phyloP scores from a whole-genome alignment of 306 rosid species.

The Gynostemma pentaphyllum region DNA sequence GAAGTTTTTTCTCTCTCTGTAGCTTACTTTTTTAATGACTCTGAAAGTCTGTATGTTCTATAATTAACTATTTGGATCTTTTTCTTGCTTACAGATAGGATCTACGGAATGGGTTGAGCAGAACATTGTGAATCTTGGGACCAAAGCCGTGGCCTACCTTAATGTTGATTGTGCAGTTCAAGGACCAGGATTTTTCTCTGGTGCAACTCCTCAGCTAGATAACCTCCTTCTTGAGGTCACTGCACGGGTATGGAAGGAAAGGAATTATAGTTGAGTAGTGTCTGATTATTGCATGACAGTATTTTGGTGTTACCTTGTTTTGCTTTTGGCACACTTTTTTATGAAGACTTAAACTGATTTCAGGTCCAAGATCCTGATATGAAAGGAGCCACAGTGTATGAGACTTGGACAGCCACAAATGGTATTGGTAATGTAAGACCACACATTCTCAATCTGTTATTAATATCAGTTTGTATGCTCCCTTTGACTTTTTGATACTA shows the following conservation, averaged over 20 bases:
- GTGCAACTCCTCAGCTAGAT: constrained; percentile 94
- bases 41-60: background rate
- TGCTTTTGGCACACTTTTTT: constrained; percentile 5
- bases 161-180: constrained; percentile 96
- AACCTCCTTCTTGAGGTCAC: constrained; percentile 63
- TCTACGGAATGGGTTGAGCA: constrained; percentile 99
- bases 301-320: background rate
- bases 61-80: too few relatives aligned
- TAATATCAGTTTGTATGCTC: background rate
- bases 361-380: constrained; percentile 90
- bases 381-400: constrained; percentile 37
- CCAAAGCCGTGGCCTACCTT: constrained; percentile 82
- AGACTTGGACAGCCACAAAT: constrained; percentile 38
- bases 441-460: background rate
- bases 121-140: constrained; percentile 61
- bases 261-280: background rate
- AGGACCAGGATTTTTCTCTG: constrained; percentile 75
- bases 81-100: constrained; percentile 52
- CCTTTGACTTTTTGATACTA: background rate
- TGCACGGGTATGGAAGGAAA: constrained; percentile 34
- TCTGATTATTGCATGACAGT: background rate
- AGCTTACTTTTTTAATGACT: background rate
- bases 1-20: background rate
- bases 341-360: constrained; percentile 14
- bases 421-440: constrained; percentile 35